phyloP scores from a whole-genome alignment of 1,139 yeast genomes.

The Yamadazyma conglobata region DNA sequence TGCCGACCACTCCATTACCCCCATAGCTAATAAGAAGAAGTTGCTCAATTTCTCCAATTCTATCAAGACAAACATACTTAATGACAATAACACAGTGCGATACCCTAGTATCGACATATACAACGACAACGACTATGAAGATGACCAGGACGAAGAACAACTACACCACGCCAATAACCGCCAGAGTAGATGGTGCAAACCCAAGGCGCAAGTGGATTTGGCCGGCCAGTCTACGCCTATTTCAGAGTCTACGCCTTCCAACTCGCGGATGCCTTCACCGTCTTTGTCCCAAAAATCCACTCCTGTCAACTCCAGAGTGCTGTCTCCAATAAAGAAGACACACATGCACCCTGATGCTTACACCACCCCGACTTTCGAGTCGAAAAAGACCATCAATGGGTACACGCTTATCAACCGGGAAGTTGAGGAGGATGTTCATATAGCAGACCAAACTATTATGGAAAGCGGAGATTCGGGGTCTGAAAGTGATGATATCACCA shows the following conservation, averaged over 20 bases:
- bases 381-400: slow-evolving; percentile 25
- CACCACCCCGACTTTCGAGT: slow-evolving; percentile 3
- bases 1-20: slow-evolving; percentile 14
- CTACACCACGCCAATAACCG: too few species aligned
- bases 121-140: slow-evolving; percentile 3
- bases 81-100: too few species aligned
- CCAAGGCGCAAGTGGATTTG: too few species aligned
- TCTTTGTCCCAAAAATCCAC: slow-evolving; percentile 3
- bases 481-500: slow-evolving; percentile 24
- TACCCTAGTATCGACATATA: slow-evolving; percentile 1
- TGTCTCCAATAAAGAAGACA: neutral
- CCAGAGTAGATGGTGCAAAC: too few species aligned
- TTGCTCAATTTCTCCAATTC: slow-evolving; percentile 26
- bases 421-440: slow-evolving; percentile 25
- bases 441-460: slow-evolving; percentile 39
- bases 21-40: slow-evolving; percentile 15
- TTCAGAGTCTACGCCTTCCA: slow-evolving; percentile 36
- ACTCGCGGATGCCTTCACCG: slow-evolving; percentile 27
- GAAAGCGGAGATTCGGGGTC: slow-evolving; percentile 34
- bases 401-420: slow-evolving; percentile 32
- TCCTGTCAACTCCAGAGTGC: neutral
- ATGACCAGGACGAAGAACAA: slow-evolving; percentile 4
- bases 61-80: slow-evolving; percentile 22
- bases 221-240: slow-evolving; percentile 25
- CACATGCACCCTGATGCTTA: neutral